Evolutionary conservation across 1,139 yeast genomes (phyloP), one percentile per base, ranked within the genome.

Genomic region (Lodderomyces beijingensis): DNA sequence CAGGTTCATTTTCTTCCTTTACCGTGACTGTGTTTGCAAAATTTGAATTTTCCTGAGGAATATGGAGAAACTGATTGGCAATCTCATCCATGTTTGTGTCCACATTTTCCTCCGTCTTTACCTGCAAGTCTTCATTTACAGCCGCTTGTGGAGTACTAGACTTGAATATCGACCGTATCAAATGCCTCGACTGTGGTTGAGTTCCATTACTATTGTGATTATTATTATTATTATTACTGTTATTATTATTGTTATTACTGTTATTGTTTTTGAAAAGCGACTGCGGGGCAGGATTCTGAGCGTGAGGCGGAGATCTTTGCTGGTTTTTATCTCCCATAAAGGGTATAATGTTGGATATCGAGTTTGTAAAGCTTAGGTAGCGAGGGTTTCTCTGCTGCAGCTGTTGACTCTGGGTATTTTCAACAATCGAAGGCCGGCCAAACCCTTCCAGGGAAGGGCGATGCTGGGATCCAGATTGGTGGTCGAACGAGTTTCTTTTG

Each of bases 91-190:
- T 25, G 18, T 16, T 16, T n/a, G 39, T 41, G 33, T 35, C 36
- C 8, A 39, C 42, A 34, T 38, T 36, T 12, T 40, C 41, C 12
- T 30, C 35, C 14, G 13, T 11, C 15, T 10, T 12, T 10, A 12
- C 14, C 22, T n/a, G 16, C 3, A 16, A 10, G 16, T 21, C 21
- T 12, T 32, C 27, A 17, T 19, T 27, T 3, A 17, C 24, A 9
- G 12, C 30, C 8, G 38, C 10, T 6, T 20, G 22, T 20, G 12
- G 21, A 16, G 23, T 14, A 8, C 30, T 37, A 16, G 34, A 21
- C 12, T 65, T 66, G 51, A 68, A 68, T 9, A 68, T 66, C 33
- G 70, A 63, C 30, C 69, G 51, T 13, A 68, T 65, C 27, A 65
- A 50, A 41, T 65, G 71, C 15, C 62, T 55, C 0, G 65, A 51